Percentiles rank a stretch among this genome's conserved stretches.
These are phyloP conservation scores for Glutinoglossum americanum DNA, from an alignment of 495 filamentous ascomycete species.

Conservation along the genomic window DNA sequence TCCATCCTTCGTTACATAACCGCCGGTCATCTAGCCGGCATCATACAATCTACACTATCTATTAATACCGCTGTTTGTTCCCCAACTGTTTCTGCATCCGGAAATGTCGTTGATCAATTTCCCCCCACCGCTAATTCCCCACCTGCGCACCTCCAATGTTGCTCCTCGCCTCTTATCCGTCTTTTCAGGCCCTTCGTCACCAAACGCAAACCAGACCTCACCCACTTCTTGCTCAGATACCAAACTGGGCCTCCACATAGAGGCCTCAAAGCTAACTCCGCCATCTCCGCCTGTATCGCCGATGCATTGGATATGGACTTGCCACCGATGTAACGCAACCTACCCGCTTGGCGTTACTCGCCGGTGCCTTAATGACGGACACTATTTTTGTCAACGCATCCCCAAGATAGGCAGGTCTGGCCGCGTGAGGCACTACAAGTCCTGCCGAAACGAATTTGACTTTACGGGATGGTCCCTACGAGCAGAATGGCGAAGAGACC, in stretches of 20 bases:
- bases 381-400: constrained; percentile 1
- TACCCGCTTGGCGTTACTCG: constrained; percentile 5
- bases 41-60: background rate
- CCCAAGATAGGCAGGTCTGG: background rate
- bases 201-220: background rate
- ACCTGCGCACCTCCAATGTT: background rate
- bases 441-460: constrained; percentile 4
- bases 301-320: constrained; percentile 5
- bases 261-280: background rate
- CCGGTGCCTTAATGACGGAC: constrained; percentile 6
- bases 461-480: constrained; percentile 3
- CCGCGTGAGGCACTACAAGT: background rate
- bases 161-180: background rate
- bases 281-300: background rate
- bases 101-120: background rate
- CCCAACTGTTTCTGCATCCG: background rate
- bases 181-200: background rate
- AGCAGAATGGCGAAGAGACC: constrained; percentile 2
- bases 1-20: background rate
- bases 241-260: background rate
- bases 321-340: constrained; percentile 1
- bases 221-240: background rate
- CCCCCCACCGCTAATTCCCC: background rate
- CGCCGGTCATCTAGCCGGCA: background rate
- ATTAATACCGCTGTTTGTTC: background rate